Evolutionary conservation across 257 asterid genomes (phyloP).

Genomic region (Misopates orontium): DNA sequence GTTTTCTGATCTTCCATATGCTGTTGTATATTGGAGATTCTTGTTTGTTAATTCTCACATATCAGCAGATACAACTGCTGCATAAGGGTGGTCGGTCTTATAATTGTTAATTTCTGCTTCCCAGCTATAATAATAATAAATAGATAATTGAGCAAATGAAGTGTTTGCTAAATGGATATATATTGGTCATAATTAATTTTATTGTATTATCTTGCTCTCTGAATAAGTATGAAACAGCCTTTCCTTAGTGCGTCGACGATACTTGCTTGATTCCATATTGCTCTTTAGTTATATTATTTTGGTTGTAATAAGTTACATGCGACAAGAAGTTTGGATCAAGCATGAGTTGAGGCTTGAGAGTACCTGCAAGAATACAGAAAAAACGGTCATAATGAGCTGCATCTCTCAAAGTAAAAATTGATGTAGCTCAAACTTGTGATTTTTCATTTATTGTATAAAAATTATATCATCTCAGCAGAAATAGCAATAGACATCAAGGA

Average conservation of each 20-base stretch:
- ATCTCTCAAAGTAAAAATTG: neutral
- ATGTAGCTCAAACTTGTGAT: neutral
- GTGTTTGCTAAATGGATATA: neutral
- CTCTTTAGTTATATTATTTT: too few species aligned
- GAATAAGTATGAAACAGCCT: neutral
- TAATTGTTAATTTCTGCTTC: conserved; percentile 3
- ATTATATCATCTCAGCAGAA: neutral
- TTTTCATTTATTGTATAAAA: neutral
- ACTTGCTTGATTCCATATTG: too few species aligned
- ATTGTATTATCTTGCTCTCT: neutral
- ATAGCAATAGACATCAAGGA: neutral
- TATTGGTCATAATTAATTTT: neutral
- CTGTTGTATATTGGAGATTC: neutral
- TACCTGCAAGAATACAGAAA: neutral
- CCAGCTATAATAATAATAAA: neutral
- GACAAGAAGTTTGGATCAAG: too few species aligned
- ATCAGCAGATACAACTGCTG: neutral
- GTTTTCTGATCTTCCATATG: neutral
- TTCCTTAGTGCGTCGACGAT: neutral
- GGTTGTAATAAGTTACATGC: too few species aligned
- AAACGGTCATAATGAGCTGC: neutral
- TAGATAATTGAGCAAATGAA: neutral
- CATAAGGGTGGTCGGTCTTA: neutral
- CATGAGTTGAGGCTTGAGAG: too few species aligned
- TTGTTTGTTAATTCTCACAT: neutral